These are phyloP conservation scores for Entoloma clypeatum DNA, from an alignment of 1,284 basidiomycete species.

Conservation along the genomic window DNA sequence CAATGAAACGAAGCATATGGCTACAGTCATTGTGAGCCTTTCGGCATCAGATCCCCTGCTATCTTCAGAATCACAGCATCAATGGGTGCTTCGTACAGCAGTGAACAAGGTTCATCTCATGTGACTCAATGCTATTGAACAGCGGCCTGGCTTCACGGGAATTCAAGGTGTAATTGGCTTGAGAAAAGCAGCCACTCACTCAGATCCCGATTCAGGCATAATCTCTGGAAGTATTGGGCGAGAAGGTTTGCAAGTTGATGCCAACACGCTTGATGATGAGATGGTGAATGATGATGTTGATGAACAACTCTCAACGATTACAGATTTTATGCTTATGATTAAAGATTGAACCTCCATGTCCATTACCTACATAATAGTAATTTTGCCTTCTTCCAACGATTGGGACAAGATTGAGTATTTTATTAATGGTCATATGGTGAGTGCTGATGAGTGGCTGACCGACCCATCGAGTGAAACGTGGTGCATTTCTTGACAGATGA, in stretches of 20 bases:
- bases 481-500: too few species aligned
- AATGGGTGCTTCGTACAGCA: background rate
- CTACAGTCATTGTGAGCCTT: background rate
- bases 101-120: conserved; percentile 3
- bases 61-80: background rate
- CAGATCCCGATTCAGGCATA: background rate
- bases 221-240: background rate
- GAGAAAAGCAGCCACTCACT: background rate
- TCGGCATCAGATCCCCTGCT: background rate
- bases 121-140: background rate
- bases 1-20: conserved; percentile 20
- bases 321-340: conserved; percentile 1
- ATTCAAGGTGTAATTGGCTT: conserved; percentile 1
- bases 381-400: too few species aligned
- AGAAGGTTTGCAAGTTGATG: background rate
- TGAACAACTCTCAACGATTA: background rate
- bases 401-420: too few species aligned
- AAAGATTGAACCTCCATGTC: conserved; percentile 1
- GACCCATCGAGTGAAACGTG: too few species aligned
- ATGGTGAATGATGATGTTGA: background rate
- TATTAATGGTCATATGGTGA: too few species aligned
- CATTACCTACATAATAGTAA: too few species aligned
- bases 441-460: too few species aligned
- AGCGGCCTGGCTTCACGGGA: background rate
- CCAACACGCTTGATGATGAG: background rate